These are phyloP conservation scores for Ascomycota sp. DNA, from an alignment of 2,329 filamentous ascomycete species.

Conservation along the genomic window DNA sequence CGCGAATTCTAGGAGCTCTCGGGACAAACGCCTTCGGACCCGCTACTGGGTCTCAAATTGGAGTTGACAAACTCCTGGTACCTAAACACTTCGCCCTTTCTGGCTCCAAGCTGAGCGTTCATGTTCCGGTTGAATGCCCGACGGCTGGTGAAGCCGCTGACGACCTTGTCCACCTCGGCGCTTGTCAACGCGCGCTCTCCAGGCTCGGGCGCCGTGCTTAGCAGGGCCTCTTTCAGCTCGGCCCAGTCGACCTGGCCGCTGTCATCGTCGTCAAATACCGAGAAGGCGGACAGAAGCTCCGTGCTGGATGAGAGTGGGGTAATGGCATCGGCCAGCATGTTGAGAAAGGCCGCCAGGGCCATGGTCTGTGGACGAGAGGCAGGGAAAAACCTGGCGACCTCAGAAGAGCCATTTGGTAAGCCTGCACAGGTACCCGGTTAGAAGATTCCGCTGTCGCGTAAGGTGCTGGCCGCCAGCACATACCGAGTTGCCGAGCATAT, in stretches of 20 bases:
- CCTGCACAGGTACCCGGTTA: conserved; percentile 27
- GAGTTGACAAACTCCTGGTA: conserved; percentile 81
- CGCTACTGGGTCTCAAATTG: conserved; percentile 34
- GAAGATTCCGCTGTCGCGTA: not conserved
- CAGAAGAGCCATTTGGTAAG: conserved; percentile 48
- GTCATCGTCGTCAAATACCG: conserved; percentile 89
- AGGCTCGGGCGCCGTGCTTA: conserved; percentile 62
- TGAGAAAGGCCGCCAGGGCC: conserved; percentile 70
- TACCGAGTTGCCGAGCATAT: conserved; percentile 79
- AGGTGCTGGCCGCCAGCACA: conserved; percentile 1
- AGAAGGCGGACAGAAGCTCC: conserved; percentile 76
- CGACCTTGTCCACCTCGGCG: conserved; percentile 66
- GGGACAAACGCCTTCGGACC: conserved; percentile 9
- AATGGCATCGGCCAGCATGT: conserved; percentile 56
- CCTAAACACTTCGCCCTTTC: conserved; percentile 72
- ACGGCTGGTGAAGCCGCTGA: conserved; percentile 67
- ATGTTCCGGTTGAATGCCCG: conserved; percentile 56
- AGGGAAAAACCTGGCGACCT: conserved; percentile 69
- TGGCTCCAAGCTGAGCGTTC: conserved; percentile 28
- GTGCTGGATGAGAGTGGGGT: conserved; percentile 53
- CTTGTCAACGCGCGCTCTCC: conserved; percentile 45
- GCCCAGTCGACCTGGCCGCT: conserved; percentile 75
- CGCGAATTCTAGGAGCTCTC: conserved; percentile 8
- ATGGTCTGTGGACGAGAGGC: conserved; percentile 50
- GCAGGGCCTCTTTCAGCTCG: conserved; percentile 63